Evolutionary conservation across 164 flowering plant genomes (phyloP), one percentile per base, ranked within the genome.

Genomic region (Vitis riparia): DNA sequence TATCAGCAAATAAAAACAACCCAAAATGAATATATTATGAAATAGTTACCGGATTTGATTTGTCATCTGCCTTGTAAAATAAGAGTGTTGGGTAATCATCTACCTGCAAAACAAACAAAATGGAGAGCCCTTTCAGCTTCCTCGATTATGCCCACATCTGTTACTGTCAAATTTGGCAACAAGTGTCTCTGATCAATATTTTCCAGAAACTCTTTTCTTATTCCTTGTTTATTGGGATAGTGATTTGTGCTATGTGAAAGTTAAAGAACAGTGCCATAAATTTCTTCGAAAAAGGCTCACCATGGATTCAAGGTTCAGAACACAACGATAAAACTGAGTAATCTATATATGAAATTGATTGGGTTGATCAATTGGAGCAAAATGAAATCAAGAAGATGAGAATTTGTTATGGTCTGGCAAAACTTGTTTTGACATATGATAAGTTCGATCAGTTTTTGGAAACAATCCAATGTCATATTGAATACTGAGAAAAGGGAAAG

Each of bases 41-140:
- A 13, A 48, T 56, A 59, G 0, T 81, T 92, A 94, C 95, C 81
- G 95, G 97, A 73, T 84, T 91, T 11, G 80, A 77, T 78, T 91
- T 94, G 69, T 89, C 82, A 11, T 68, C 75, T 0, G 89, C 86
- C 63, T 89, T 81, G 80, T 89, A 94, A 68, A 91, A 87, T 52
- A 92, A 66, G 50, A 94, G 85, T 5, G 91, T 71, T 23, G 98
- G 97, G 64, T 82, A 94, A 60, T 89, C 93, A 59, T 74, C 75
- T 27, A 87, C 84, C 98, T 94, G 90, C 81, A 81, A 71, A 66
- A 14, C 49, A 65, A 68, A 30, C 10, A 37, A 30, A 65, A 37
- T 6, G 17, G 4, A 65, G 2, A 63, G 6, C 19, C 56, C 8
- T 57, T 23, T 16, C 9, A 57, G 59, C 59, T n/a, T 56, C 27